A percentile compares a stretch with the other conserved stretches of the same genome.
Conservation (phyloP, 148 eudicot genomes). For the Polygonum aviculare region DNA sequence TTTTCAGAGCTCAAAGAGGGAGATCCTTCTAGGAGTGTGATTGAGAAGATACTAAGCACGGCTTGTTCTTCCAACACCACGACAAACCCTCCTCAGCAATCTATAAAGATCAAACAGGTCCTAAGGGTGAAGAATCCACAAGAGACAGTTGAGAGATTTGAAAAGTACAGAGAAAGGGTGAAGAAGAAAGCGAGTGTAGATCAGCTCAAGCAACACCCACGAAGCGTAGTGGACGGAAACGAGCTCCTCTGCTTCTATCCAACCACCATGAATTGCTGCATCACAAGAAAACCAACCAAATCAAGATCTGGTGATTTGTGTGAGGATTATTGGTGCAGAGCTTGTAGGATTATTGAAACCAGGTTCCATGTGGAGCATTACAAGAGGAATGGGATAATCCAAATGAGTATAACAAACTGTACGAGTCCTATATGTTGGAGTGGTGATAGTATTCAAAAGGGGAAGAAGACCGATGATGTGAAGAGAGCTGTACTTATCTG, state of each 20-base stretch:
- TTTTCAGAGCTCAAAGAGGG: conserved; percentile 22
- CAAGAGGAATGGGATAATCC: conserved; percentile 9
- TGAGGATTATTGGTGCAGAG: conserved; percentile 13
- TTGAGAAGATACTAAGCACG: conserved; percentile 25
- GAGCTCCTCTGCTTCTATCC: conserved; percentile 28
- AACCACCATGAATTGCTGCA: conserved; percentile 19
- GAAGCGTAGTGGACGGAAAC: conserved; percentile 31
- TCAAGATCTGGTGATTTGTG: conserved; percentile 16
- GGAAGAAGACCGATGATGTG: neutral
- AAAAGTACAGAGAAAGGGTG: conserved; percentile 23
- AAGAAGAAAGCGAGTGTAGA: conserved; percentile 24
- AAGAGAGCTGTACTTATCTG: conserved; percentile 9
- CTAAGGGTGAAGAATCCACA: conserved; percentile 24
- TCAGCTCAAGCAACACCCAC: conserved; percentile 18
- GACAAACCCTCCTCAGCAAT: conserved; percentile 15
- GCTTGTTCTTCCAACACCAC: conserved; percentile 8
- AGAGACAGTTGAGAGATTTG: conserved; percentile 23
- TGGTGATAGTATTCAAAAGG: neutral
- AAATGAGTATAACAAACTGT: conserved; percentile 6
- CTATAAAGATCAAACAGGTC: conserved; percentile 16
- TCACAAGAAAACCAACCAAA: conserved; percentile 4
- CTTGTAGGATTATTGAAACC: conserved; percentile 14
- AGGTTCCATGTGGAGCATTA: conserved; percentile 11
- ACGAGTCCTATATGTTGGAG: neutral
- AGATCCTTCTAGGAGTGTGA: conserved; percentile 30